Conservation (phyloP, 306 rosid genomes). For the Gastrolobium bilobum region DNA sequence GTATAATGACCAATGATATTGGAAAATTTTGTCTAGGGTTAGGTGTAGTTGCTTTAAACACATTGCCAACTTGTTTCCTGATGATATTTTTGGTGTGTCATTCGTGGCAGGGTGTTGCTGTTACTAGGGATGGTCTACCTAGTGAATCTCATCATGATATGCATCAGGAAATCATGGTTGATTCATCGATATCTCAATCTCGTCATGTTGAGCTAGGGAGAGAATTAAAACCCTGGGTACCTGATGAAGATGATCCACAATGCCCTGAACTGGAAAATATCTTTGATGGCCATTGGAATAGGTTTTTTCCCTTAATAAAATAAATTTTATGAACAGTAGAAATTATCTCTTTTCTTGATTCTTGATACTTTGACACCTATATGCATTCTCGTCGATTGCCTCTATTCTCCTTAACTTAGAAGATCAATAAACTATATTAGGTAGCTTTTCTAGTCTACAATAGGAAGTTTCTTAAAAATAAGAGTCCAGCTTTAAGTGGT, state of each 20-base stretch:
- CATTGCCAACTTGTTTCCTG: constrained; percentile 45
- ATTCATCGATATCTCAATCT: constrained; percentile 84
- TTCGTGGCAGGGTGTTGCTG: constrained; percentile 75
- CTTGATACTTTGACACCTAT: constrained; percentile 5
- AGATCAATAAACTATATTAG: neutral
- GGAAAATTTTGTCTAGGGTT: constrained; percentile 13
- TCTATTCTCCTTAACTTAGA: constrained; percentile 9
- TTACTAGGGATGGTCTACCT: constrained; percentile 64
- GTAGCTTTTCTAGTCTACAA: neutral
- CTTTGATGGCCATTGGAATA: constrained; percentile 85
- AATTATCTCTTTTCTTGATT: constrained; percentile 31
- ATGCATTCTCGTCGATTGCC: neutral
- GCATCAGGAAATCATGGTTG: constrained; percentile 83
- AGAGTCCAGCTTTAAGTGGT: constrained; percentile 5
- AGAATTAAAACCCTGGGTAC: constrained; percentile 92
- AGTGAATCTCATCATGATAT: constrained; percentile 68
- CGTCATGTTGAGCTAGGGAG: constrained; percentile 76
- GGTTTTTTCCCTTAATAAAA: constrained; percentile 58
- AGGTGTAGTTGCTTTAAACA: constrained; percentile 36
- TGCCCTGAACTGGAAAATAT: constrained; percentile 86
- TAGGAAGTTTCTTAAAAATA: neutral
- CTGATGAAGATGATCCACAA: constrained; percentile 84
- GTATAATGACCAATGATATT: constrained; percentile 15
- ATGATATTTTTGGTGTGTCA: constrained; percentile 48
- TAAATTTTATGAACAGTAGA: constrained; percentile 22